Base-by-base conservation (phyloP, 2,329 filamentous ascomycete genomes). In the Neonectria coccinea region DNA sequence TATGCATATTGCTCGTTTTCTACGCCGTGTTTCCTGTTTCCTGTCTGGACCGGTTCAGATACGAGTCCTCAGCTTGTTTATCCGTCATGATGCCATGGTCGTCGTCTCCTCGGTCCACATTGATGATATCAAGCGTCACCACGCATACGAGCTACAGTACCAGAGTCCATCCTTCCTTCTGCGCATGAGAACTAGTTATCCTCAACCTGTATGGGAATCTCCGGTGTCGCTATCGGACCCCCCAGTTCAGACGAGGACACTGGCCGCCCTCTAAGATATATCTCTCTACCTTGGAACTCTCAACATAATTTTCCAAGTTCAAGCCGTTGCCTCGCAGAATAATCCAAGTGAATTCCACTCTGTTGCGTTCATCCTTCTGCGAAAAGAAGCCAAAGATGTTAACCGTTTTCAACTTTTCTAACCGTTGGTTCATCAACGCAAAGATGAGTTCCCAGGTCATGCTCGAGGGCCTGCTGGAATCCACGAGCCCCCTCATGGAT, bases 371-470 rank as follows among this genome's bases (percentile, higher is more conserved):
- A 27, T 58, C 59, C 10, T 67, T 56, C 11, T 71, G 62, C 16
- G 44, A 50, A 2, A 71, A 71, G 1, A 22, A 18, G 1, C 69
- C 69, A 10, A 31, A 18, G 18, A 71, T 63, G 18, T 22, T 18
- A 14, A 70, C 56, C 5, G 22, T 22, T 18, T 67, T 48, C n/a
- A 70, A 22, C 6, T 36, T 50, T n/a, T 53, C 31, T 9, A 68
- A 39, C 7, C 48, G 59, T 2, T 60, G 39, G 5, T 25, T 55
- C 65, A 71, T 70, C 20, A 60, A 53, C 39, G 51, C 47, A 25
- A 71, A 71, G 12, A 72, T 50, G 22, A 41, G 41, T 16, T 71
- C 67, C 69, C 69, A 72, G 10, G 68, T 63, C 7, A 67, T n/a
- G 2, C 36, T 39, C 14, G 36, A 16, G 36, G 14, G 45, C 7